These are phyloP conservation scores for Boletales sp. DNA, from an alignment of 768 basidiomycete genomes.

Conservation along the genomic window DNA sequence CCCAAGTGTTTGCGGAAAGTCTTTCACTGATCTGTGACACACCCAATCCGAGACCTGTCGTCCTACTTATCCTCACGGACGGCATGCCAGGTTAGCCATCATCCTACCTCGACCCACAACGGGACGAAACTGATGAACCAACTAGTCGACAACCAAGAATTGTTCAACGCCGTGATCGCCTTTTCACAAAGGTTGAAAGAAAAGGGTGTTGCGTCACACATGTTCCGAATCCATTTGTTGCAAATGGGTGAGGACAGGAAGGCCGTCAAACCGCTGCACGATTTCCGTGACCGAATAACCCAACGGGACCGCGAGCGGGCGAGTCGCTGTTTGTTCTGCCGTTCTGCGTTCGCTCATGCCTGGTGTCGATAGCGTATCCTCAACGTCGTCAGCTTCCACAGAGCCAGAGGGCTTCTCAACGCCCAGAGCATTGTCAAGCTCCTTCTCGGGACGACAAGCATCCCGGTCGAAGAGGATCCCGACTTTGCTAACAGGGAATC, in stretches of 20 bases:
- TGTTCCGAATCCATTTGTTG: constrained; percentile 23
- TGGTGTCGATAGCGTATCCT: constrained; percentile 12
- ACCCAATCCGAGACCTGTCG: constrained; percentile 3
- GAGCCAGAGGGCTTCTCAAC: constrained; percentile 20
- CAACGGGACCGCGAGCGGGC: constrained; percentile 14
- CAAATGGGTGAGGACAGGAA: constrained; percentile 24
- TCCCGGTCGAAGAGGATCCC: constrained; percentile 20
- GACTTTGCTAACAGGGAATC: constrained; percentile 11
- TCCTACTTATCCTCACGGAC: constrained; percentile 20
- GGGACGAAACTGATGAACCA: background rate
- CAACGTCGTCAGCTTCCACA: constrained; percentile 20
- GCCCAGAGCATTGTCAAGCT: constrained; percentile 17
- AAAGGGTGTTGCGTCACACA: constrained; percentile 5
- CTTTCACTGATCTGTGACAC: constrained; percentile 3
- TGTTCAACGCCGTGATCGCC: constrained; percentile 6
- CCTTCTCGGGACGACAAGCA: constrained; percentile 16
- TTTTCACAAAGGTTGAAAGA: constrained; percentile 11
- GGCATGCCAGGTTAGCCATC: constrained; percentile 14
- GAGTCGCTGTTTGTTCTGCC: background rate
- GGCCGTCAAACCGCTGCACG: constrained; percentile 19
- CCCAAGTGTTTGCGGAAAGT: constrained; percentile 16
- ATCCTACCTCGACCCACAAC: background rate
- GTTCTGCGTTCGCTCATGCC: background rate
- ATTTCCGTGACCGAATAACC: constrained; percentile 18
- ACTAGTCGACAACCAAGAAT: constrained; percentile 13